Conservation (phyloP, 1,284 basidiomycete genomes). For the Fomitopsis pinicola region DNA sequence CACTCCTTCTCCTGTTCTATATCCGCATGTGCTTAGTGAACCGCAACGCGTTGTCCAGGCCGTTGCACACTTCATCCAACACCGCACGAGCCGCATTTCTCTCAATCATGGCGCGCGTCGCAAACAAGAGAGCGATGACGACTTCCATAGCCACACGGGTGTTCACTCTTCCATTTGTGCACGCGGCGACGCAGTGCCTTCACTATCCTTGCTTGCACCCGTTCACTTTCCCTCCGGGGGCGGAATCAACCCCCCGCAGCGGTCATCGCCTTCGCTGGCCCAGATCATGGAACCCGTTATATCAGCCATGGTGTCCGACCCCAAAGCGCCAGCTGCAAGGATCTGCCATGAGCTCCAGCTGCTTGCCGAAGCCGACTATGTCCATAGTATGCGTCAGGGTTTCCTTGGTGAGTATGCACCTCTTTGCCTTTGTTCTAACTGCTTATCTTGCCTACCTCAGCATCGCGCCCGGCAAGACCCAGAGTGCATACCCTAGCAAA, state of each 20-base stretch:
- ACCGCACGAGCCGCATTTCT: neutral
- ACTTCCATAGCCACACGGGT: conserved; percentile 17
- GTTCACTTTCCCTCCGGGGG: neutral
- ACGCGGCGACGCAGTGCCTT: conserved; percentile 4
- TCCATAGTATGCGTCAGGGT: neutral
- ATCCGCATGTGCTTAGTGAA: conserved; percentile 2
- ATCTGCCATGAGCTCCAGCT: too few relatives aligned
- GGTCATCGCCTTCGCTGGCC: conserved; percentile 18
- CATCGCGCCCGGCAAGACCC: too few relatives aligned
- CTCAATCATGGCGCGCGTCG: neutral
- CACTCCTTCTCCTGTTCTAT: conserved; percentile 4
- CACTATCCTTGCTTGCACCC: conserved; percentile 3
- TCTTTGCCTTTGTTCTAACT: neutral
- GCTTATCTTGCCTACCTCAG: too few relatives aligned
- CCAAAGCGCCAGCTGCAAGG: too few relatives aligned
- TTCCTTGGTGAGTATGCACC: neutral
- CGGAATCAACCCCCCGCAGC: neutral
- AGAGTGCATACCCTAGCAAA: too few relatives aligned
- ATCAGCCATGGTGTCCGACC: conserved; percentile 12
- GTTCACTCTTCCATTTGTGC: conserved; percentile 20
- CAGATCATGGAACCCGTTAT: conserved; percentile 24
- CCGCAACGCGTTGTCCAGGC: conserved; percentile 8
- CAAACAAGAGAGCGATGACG: neutral
- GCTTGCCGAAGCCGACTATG: neutral
- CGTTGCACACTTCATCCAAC: neutral